Evolutionary conservation across 257 asterid species (phyloP).

Genomic region (Nicotiana undulata): DNA sequence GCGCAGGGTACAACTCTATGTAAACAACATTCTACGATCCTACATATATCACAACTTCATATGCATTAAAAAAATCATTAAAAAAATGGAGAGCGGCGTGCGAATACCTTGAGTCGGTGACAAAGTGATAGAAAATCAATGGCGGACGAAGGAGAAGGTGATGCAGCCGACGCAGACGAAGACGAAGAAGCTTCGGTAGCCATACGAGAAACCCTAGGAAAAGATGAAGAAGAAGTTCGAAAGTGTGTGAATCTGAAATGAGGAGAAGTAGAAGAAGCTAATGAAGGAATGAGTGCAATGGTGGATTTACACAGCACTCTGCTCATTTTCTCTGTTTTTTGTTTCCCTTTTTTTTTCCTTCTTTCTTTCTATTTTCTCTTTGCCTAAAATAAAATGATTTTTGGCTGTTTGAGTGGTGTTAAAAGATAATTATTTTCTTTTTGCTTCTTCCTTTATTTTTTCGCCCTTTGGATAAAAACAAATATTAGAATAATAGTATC

Average conservation of each 20-base stretch:
- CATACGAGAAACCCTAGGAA: constrained; percentile 39
- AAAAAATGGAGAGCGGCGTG: neutral
- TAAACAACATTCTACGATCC: neutral
- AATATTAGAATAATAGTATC: no score
- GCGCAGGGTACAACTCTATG: neutral
- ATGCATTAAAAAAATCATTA: no score
- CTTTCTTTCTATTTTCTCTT: no score
- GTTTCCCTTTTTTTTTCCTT: neutral
- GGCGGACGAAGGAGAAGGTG: constrained; percentile 69
- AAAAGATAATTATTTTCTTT: no score
- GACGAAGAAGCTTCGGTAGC: constrained; percentile 33
- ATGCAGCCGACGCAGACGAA: constrained; percentile 18
- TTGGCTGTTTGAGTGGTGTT: no score
- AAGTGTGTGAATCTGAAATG: constrained; percentile 32
- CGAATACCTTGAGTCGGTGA: constrained; percentile 85
- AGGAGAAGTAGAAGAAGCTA: constrained; percentile 8
- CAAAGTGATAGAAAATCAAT: constrained; percentile 90
- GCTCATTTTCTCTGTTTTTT: neutral
- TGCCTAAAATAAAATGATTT: no score
- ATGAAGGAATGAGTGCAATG: constrained; percentile 3
- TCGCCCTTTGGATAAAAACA: no score
- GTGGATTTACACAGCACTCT: constrained; percentile 8
- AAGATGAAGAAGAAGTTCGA: constrained; percentile 3
- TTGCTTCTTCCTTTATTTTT: no score
- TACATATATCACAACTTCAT: no score